Conservation (phyloP, 1,284 basidiomycete species). For the Pterulicium gracile region DNA sequence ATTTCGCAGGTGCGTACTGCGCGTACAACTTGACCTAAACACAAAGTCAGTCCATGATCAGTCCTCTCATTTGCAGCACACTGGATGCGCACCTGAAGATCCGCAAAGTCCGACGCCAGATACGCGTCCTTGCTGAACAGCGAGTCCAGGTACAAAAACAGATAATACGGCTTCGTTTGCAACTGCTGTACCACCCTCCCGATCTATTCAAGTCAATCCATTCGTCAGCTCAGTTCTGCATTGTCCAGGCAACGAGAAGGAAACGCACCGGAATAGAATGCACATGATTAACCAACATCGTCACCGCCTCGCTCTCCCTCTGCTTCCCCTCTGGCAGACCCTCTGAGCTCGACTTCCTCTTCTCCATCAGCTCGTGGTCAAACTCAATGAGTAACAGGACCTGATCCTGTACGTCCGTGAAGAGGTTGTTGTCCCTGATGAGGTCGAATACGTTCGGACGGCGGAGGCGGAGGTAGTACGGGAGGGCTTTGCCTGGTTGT, state of each 20-base stretch:
- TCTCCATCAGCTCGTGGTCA: constrained; percentile 77
- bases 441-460: constrained; percentile 90
- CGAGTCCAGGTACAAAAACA: constrained; percentile 91
- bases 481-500: constrained; percentile 89
- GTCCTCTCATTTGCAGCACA: no score
- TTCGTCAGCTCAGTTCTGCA: no score
- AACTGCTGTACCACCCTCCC: constrained; percentile 85
- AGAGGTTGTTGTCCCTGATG: constrained; percentile 89
- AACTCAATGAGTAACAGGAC: constrained; percentile 89
- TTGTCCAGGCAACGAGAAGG: neutral
- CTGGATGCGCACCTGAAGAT: constrained; percentile 61
- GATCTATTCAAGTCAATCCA: no score
- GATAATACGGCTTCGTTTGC: constrained; percentile 64
- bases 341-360: constrained; percentile 35
- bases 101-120: constrained; percentile 72
- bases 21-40: constrained; percentile 84
- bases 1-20: constrained; percentile 66
- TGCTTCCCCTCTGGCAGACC: constrained; percentile 25
- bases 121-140: constrained; percentile 84
- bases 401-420: constrained; percentile 92
- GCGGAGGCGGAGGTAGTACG: constrained; percentile 80
- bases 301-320: constrained; percentile 62
- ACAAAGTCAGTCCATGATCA: constrained; percentile 2
- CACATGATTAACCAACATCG: constrained; percentile 86
- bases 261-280: constrained; percentile 85